Base-by-base conservation (phyloP, 805 yeast species). In the Alloascoidea hylecoeti region DNA sequence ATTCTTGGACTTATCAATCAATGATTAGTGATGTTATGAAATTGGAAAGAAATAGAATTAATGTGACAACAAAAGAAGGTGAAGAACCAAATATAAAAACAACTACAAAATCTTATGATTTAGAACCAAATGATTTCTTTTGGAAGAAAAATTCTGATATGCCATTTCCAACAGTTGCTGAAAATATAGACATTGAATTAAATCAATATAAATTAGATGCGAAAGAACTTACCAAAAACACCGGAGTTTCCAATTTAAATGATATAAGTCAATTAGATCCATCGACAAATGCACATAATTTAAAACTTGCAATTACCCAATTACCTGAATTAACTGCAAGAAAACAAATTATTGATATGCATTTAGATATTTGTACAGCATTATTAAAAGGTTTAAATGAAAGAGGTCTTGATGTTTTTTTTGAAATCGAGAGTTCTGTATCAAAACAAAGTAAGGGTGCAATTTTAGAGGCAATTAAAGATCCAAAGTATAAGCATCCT, bases 151-250 rank as follows among this genome's bases (percentile, higher is more conserved):
- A 92, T 58, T 68, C 94, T 9, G 79, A 79, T 37, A 61, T 84
- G 41, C 97, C 98, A 30, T 92, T 92, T 64, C 98, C 98, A 1
- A 96, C 89, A 53, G 97, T 94, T n/a, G 98, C 94, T 23, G 98
- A 92, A 56, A 84, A 84, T 57, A 94, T 94, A 15, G 97, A 92
- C 51, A 59, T 68, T 17, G 96, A 85, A 42, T 66, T 88, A 42
- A 74, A 78, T 42, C 66, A 68, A 39, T 92, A 92, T 59, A 89
- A 88, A 46, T 70, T 72, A 41, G 96, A 85, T 48, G 95, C 96
- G 2, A 79, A 78, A 43, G 94, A 81, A 42, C 66, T 94, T 38
- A 85, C 96, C 1, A 70, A 71, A 36, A 75, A 71, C 45, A 79
- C 95, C 1, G 83, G 82, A 32, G 72, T 76, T 2, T 65, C 78